These are phyloP conservation scores for Tetracentron sinense DNA, from an alignment of 164 flowering plant species.

Conservation along the genomic window DNA sequence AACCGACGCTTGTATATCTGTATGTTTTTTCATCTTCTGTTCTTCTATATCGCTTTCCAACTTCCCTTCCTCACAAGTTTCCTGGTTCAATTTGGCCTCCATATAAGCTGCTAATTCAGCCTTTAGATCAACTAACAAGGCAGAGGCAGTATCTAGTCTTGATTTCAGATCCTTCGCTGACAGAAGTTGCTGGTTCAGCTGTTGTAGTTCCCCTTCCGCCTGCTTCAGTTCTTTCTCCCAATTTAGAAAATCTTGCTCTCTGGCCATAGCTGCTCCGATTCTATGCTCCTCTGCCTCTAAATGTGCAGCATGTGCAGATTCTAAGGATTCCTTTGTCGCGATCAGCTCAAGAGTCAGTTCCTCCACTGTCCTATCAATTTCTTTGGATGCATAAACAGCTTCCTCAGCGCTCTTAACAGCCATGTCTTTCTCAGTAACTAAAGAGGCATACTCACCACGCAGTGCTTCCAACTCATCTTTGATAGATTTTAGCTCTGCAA, in stretches of 20 bases:
- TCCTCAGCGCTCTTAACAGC: constrained; percentile 60
- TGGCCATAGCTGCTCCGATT: constrained; percentile 73
- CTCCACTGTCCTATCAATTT: constrained; percentile 72
- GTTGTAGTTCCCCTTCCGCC: constrained; percentile 77
- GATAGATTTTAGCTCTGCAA: constrained; percentile 64
- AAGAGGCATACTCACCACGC: constrained; percentile 41
- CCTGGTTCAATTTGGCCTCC: constrained; percentile 58
- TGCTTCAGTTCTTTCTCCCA: constrained; percentile 81
- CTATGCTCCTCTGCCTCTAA: constrained; percentile 85
- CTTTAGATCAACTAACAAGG: constrained; percentile 53
- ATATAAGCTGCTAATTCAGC: constrained; percentile 73
- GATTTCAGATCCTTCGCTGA: constrained; percentile 55
- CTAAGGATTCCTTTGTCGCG: constrained; percentile 66
- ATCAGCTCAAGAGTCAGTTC: constrained; percentile 81
- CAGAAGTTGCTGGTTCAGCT: constrained; percentile 41
- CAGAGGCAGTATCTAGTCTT: constrained; percentile 62
- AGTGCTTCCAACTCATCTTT: constrained; percentile 64
- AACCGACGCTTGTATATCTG: constrained; percentile 46
- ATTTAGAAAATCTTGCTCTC: constrained; percentile 59
- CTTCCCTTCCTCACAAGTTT: constrained; percentile 24
- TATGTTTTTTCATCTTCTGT: constrained; percentile 36
- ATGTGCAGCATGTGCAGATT: constrained; percentile 79
- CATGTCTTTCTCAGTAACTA: constrained; percentile 51
- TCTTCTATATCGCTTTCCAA: constrained; percentile 19
- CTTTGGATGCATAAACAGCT: constrained; percentile 57